A percentile compares a stretch with the other conserved stretches of the same genome.
These are phyloP conservation scores for Brachypodium distachyon DNA, from an alignment of 202 grass and related monocot genomes.

Conservation along the genomic window DNA sequence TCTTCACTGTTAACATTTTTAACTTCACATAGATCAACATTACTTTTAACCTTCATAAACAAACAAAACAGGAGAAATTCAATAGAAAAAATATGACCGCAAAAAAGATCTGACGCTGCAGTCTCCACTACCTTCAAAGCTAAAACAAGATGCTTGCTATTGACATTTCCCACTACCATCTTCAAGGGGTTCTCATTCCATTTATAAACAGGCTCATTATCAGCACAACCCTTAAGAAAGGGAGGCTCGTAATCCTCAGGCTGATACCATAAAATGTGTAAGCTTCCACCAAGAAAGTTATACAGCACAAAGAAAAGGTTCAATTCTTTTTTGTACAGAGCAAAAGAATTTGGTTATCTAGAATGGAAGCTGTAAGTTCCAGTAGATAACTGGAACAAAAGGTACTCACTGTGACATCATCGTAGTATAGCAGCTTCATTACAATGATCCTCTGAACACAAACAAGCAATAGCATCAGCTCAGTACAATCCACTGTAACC, in stretches of 20 bases:
- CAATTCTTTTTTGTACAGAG: background rate
- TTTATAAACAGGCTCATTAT: slow-evolving; percentile 67
- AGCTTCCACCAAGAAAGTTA: background rate
- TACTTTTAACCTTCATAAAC: slow-evolving; percentile 81
- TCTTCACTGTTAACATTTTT: slow-evolving; percentile 52
- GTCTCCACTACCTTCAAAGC: slow-evolving; percentile 71
- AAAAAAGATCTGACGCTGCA: background rate
- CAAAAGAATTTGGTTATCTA: background rate
- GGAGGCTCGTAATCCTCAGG: slow-evolving; percentile 95
- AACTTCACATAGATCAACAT: slow-evolving; percentile 92
- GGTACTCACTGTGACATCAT: slow-evolving; percentile 69
- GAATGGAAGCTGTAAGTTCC: background rate
- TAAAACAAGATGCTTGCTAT: slow-evolving; percentile 92
- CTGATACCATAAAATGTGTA: slow-evolving; percentile 32
- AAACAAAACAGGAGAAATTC: slow-evolving; percentile 24
- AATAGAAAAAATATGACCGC: background rate
- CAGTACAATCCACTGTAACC: slow-evolving; percentile 9
- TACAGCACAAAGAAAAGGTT: background rate
- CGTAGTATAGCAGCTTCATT: slow-evolving; percentile 97
- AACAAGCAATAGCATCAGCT: slow-evolving; percentile 18
- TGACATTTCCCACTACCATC: slow-evolving; percentile 94
- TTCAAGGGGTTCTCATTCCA: slow-evolving; percentile 93
- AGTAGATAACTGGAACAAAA: slow-evolving; percentile 12
- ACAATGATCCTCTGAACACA: slow-evolving; percentile 76
- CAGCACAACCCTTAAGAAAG: slow-evolving; percentile 77